A percentile compares a stretch with the other conserved stretches of the same genome.
phyloP scores from a whole-genome alignment of 345 rosid genomes.

The Linum usitatissimum region DNA sequence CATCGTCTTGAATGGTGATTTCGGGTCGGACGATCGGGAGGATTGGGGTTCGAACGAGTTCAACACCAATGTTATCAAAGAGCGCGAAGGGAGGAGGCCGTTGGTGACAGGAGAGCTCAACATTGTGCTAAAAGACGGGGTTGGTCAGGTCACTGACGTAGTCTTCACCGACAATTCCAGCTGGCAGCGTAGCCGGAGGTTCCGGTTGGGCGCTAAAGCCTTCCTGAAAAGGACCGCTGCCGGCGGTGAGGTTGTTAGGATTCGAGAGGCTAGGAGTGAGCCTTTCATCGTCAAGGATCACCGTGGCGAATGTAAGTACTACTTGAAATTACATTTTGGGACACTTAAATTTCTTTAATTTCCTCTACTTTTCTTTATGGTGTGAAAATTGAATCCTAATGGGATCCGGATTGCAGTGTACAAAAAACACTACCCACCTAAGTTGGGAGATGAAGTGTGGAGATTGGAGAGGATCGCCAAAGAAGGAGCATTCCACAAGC shows the following conservation, averaged over 20 bases:
- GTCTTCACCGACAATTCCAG: conserved; percentile 70
- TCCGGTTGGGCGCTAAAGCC: conserved; percentile 58
- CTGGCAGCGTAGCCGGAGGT: conserved; percentile 62
- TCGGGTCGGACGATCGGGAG: conserved; percentile 33
- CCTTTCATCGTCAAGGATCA: conserved; percentile 71
- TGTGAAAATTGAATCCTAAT: neutral
- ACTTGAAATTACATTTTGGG: neutral
- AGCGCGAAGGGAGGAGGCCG: conserved; percentile 64
- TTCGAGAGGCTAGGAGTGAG: conserved; percentile 57
- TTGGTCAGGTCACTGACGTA: conserved; percentile 32
- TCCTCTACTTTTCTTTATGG: neutral
- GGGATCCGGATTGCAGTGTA: conserved; percentile 31
- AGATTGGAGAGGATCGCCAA: conserved; percentile 61
- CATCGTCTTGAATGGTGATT: conserved; percentile 54
- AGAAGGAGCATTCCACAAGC: conserved; percentile 34
- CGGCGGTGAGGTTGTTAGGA: conserved; percentile 13
- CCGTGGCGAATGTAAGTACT: conserved; percentile 72
- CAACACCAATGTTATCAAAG: conserved; percentile 30
- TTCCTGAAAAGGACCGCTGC: conserved; percentile 14
- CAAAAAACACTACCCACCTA: conserved; percentile 69
- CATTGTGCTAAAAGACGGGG: conserved; percentile 36
- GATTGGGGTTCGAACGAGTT: conserved; percentile 41
- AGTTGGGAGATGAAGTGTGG: conserved; percentile 55
- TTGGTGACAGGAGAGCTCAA: conserved; percentile 50
- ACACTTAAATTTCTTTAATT: neutral